These are phyloP conservation scores for Medicago lupulina DNA, from an alignment of 306 rosid species.

Conservation along the genomic window DNA sequence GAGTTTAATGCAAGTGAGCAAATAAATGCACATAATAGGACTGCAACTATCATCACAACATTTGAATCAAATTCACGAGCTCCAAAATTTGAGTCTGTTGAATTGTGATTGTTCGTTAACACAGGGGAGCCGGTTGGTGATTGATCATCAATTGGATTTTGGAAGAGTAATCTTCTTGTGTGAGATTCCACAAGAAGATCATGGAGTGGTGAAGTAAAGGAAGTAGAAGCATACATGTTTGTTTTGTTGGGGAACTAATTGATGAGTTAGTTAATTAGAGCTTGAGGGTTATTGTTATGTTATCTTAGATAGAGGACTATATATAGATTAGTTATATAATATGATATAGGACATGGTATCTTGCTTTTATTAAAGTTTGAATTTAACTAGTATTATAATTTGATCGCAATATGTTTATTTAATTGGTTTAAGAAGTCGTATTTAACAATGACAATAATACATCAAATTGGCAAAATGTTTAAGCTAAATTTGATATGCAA, in stretches of 20 bases:
- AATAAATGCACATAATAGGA: slow-evolving; percentile 74
- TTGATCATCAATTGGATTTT: slow-evolving; percentile 39
- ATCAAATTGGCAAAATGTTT: slow-evolving; percentile 29
- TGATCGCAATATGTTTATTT: slow-evolving; percentile 35
- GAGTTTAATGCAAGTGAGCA: slow-evolving; percentile 81
- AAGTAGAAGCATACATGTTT: slow-evolving; percentile 53
- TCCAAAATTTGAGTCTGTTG: slow-evolving; percentile 36
- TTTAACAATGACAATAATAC: not conserved
- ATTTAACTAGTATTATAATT: slow-evolving; percentile 11
- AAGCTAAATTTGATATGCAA: slow-evolving; percentile 25
- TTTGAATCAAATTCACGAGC: slow-evolving; percentile 66
- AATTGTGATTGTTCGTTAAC: slow-evolving; percentile 28
- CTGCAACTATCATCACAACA: slow-evolving; percentile 83
- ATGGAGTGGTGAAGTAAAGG: slow-evolving; percentile 42
- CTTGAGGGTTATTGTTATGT: slow-evolving; percentile 25
- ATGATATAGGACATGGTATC: slow-evolving; percentile 15
- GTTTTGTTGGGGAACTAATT: not conserved
- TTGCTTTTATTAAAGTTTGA: slow-evolving; percentile 7
- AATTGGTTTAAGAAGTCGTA: not conserved
- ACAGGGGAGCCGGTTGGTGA: slow-evolving; percentile 36
- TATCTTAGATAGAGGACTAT: not conserved
- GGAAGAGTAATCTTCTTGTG: slow-evolving; percentile 72
- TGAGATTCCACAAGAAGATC: slow-evolving; percentile 47
- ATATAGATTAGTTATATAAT: slow-evolving; percentile 25
- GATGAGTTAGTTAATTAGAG: not conserved